Conservation (phyloP, 768 basidiomycete species). For the Lactarius sp. region DNA sequence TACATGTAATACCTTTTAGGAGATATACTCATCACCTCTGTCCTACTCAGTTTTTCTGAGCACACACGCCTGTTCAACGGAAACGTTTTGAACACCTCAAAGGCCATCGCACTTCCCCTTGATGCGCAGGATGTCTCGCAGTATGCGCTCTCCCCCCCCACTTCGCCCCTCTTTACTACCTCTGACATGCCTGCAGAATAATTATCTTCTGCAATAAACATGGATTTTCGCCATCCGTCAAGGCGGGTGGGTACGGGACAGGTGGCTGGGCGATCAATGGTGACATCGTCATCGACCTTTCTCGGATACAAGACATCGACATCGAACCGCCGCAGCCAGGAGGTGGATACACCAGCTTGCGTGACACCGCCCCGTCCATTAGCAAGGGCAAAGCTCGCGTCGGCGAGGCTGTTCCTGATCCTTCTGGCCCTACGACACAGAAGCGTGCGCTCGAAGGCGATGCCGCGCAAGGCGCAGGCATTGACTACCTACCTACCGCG, state of each 20-base stretch:
- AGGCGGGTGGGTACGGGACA: constrained; percentile 88
- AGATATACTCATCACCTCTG: background rate
- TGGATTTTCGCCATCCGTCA: constrained; percentile 68
- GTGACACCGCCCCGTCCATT: constrained; percentile 46
- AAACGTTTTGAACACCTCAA: constrained; percentile 54
- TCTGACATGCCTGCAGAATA: constrained; percentile 39
- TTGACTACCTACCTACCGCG: background rate
- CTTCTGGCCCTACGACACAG: constrained; percentile 28
- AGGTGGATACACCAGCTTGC: constrained; percentile 52
- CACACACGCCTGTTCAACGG: constrained; percentile 60
- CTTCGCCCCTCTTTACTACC: background rate
- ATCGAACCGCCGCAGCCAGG: constrained; percentile 51
- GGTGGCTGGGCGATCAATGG: constrained; percentile 87
- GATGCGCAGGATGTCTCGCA: constrained; percentile 80
- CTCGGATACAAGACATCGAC: constrained; percentile 58
- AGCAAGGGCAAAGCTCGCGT: constrained; percentile 51
- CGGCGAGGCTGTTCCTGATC: constrained; percentile 6
- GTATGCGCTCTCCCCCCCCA: constrained; percentile 34
- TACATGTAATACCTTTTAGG: background rate
- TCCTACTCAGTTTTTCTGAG: constrained; percentile 18
- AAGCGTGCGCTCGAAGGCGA: constrained; percentile 54
- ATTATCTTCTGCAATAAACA: constrained; percentile 72
- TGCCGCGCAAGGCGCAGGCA: background rate
- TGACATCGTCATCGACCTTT: constrained; percentile 79
- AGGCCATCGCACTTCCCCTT: constrained; percentile 65